phyloP scores from a whole-genome alignment of 345 rosid species.

The Euclidium syriacum region DNA sequence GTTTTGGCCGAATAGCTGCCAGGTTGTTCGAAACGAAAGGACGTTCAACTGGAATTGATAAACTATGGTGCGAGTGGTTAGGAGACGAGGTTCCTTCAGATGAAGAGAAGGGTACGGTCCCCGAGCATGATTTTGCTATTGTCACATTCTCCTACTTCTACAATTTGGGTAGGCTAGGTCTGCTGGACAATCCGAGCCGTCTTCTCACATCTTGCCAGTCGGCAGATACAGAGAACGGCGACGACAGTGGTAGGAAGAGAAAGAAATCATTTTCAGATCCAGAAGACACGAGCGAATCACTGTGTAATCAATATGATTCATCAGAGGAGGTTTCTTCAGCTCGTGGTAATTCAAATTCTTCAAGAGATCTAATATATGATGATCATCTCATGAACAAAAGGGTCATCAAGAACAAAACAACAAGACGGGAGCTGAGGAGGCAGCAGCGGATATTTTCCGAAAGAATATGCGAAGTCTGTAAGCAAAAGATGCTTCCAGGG shows the following conservation, averaged over 20 bases:
- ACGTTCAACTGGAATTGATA: slow-evolving; percentile 35
- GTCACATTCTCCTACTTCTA: slow-evolving; percentile 53
- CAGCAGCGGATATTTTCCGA: slow-evolving; percentile 78
- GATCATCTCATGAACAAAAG: slow-evolving; percentile 54
- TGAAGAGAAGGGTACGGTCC: slow-evolving; percentile 32
- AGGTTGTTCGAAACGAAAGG: slow-evolving; percentile 44
- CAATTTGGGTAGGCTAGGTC: slow-evolving; percentile 69
- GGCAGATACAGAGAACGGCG: slow-evolving; percentile 33
- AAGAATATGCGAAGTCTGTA: slow-evolving; percentile 86
- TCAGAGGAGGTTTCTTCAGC: slow-evolving; percentile 64
- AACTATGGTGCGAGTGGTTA: slow-evolving; percentile 95
- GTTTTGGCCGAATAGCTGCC: slow-evolving; percentile 57
- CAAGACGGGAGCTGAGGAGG: slow-evolving; percentile 74
- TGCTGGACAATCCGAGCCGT: slow-evolving; percentile 49
- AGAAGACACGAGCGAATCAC: slow-evolving; percentile 60
- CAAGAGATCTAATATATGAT: slow-evolving; percentile 49
- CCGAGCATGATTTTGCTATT: slow-evolving; percentile 70
- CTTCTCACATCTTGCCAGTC: slow-evolving; percentile 47
- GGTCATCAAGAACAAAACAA: slow-evolving; percentile 48
- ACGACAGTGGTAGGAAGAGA: slow-evolving; percentile 42
- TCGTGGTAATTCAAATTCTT: slow-evolving; percentile 38
- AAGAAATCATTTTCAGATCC: slow-evolving; percentile 79
- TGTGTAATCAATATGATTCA: slow-evolving; percentile 53
- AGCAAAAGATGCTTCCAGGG: slow-evolving; percentile 82
- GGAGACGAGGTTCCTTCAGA: slow-evolving; percentile 39